Conservation (phyloP, 1,139 yeast species). For the Geotrichum australiense region DNA sequence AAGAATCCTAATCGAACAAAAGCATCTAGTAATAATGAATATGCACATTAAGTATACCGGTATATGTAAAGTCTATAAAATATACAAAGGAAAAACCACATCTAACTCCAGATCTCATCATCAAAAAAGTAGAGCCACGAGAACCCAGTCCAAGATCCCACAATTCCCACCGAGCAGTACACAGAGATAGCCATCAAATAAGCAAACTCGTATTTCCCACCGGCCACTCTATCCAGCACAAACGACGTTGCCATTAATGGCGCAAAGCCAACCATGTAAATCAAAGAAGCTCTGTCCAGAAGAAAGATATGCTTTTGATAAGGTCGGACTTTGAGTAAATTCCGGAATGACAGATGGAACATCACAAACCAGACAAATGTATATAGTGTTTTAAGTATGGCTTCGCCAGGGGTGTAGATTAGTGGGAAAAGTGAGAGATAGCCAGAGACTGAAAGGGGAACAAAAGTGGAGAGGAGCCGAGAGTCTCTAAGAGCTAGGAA, state of each 20-base stretch:
- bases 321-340: slow-evolving; percentile 53
- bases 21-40: neutral
- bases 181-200: slow-evolving; percentile 77
- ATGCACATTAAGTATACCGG: no score
- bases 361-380: slow-evolving; percentile 82
- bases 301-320: slow-evolving; percentile 48
- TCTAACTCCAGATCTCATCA: slow-evolving; percentile 28
- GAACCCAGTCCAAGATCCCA: slow-evolving; percentile 83
- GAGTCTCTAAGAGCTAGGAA: slow-evolving; percentile 69
- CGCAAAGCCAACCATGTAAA: slow-evolving; percentile 61
- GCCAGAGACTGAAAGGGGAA: slow-evolving; percentile 72
- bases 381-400: slow-evolving; percentile 67
- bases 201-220: slow-evolving; percentile 48
- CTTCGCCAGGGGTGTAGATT: slow-evolving; percentile 72
- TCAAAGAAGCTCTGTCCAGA: slow-evolving; percentile 61
- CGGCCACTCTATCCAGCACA: slow-evolving; percentile 48
- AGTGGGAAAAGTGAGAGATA: slow-evolving; percentile 85
- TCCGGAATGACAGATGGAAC: slow-evolving; percentile 63
- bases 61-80: no score
- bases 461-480: slow-evolving; percentile 47
- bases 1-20: no score
- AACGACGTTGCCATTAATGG: slow-evolving; percentile 53
- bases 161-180: slow-evolving; percentile 79
- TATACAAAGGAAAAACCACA: no score
- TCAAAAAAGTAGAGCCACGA: slow-evolving; percentile 76